These are phyloP conservation scores for Neoascochyta sp. DNA, from an alignment of 2,329 filamentous ascomycete species.

Conservation along the genomic window DNA sequence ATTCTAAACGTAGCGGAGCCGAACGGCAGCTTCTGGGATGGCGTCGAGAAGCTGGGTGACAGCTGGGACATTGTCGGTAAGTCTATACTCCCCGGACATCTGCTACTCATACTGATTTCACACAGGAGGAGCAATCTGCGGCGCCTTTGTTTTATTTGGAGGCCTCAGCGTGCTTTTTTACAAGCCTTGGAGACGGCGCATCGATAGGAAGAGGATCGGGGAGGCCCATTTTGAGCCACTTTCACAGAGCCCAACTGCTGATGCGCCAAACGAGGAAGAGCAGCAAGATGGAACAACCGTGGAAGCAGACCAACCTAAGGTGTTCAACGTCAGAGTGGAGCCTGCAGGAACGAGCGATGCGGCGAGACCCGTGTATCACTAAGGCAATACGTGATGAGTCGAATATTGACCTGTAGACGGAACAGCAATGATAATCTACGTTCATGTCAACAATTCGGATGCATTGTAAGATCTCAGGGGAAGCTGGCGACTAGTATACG, in stretches of 20 bases:
- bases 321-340: no score
- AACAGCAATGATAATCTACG: no score
- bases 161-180: constrained; percentile 70
- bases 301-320: no score
- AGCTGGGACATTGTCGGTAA: constrained; percentile 38
- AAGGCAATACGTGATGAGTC: no score
- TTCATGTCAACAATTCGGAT: no score
- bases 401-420: no score
- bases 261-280: constrained; percentile 9
- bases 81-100: constrained; percentile 38
- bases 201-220: constrained; percentile 43
- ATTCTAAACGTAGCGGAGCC: constrained; percentile 72
- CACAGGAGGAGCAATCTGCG: constrained; percentile 70
- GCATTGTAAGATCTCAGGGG: no score
- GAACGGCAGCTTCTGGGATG: constrained; percentile 82
- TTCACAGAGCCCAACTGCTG: constrained; percentile 8
- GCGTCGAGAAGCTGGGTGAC: constrained; percentile 57
- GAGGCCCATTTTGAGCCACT: constrained; percentile 30
- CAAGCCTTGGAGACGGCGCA: constrained; percentile 68
- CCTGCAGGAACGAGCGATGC: no score
- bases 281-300: no score
- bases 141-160: constrained; percentile 75
- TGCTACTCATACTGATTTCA: constrained; percentile 2
- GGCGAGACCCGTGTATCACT: no score
- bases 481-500: no score